Evolutionary conservation across 2,329 filamentous ascomycete species (phyloP), one percentile per base, ranked within the genome.

Genomic region (Acephala macrosclerotiorum): DNA sequence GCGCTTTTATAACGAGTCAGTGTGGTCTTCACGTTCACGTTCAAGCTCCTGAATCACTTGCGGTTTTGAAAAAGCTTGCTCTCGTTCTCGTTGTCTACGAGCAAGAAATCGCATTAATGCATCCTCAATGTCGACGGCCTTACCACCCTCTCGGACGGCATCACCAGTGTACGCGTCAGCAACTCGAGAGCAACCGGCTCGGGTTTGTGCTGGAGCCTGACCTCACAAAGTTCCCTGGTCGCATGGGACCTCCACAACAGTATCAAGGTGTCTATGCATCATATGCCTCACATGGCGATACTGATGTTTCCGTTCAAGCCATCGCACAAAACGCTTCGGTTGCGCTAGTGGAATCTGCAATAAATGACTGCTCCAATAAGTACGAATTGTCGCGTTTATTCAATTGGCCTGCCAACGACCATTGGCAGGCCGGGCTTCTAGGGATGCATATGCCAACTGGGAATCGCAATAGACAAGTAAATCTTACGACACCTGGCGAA

Each of bases 1-100:
- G 65, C 16, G 60, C 66, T 12, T 74, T 74, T 35, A 69, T 72
- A 33, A 74, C 70, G 16, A 73, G 73, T 47, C 71, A 73, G 66
- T 74, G 72, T 33, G 69, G 68, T 18, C 58, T 74, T 1, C 72
- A 73, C 45, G 72, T 74, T 22, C 71, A 75, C 38, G 49, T 75
- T 18, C 63, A 71, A 64, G 69, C 68, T 5, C 71, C 70, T 2
- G 42, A 68, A 33, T 47, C 66, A 29, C 26, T 70, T 1, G 55
- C 60, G 11, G 65, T 68, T 7, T 29, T 71, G 25, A 66, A 70
- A 12, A 49, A 49, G 47, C 67, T 74, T 6, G 72, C 72, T 1
- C n/a, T 63, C 2, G 57, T 75, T 11, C 45, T 74, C 11, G 11
- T 75, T 1, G 56, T 75, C n/a, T 75, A 71, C 56, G 72, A 75